Percentiles rank a stretch among this genome's conserved stretches.
phyloP scores from a whole-genome alignment of 768 basidiomycete genomes.

The Clitopilus passeckerianus region DNA sequence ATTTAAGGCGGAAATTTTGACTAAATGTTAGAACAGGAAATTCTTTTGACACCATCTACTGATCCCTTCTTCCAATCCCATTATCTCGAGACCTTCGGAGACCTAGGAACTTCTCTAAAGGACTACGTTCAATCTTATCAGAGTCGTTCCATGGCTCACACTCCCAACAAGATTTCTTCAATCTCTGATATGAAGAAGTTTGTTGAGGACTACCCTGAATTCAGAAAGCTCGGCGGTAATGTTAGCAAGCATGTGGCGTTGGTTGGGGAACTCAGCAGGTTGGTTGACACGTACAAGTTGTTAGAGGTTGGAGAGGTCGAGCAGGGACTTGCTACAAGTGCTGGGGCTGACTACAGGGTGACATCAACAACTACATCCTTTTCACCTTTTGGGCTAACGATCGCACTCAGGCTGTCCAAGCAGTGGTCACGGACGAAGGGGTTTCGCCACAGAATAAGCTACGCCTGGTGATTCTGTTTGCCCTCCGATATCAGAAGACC shows the following conservation, averaged over 20 bases:
- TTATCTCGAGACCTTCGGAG: slow-evolving; percentile 91
- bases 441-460: slow-evolving; percentile 83
- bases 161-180: slow-evolving; percentile 82
- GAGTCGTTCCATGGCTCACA: slow-evolving; percentile 70
- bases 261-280: slow-evolving; percentile 90
- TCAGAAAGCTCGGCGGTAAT: slow-evolving; percentile 92
- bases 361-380: slow-evolving; percentile 6
- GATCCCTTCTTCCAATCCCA: slow-evolving; percentile 94
- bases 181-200: slow-evolving; percentile 96
- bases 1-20: slow-evolving; percentile 1
- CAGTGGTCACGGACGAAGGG: slow-evolving; percentile 58
- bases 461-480: slow-evolving; percentile 86
- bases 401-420: slow-evolving; percentile 68
- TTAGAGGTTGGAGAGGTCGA: slow-evolving; percentile 93
- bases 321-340: slow-evolving; percentile 90
- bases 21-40: slow-evolving; percentile 53
- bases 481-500: slow-evolving; percentile 90
- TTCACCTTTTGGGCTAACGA: neutral
- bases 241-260: slow-evolving; percentile 98
- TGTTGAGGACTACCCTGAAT: slow-evolving; percentile 98
- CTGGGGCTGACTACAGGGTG: slow-evolving; percentile 86
- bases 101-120: slow-evolving; percentile 87
- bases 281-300: slow-evolving; percentile 82
- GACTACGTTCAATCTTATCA: slow-evolving; percentile 94
- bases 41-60: slow-evolving; percentile 85